Evolutionary conservation across 1,139 yeast species (phyloP).

Genomic region (Yamadazyma kanchanaburiensis): DNA sequence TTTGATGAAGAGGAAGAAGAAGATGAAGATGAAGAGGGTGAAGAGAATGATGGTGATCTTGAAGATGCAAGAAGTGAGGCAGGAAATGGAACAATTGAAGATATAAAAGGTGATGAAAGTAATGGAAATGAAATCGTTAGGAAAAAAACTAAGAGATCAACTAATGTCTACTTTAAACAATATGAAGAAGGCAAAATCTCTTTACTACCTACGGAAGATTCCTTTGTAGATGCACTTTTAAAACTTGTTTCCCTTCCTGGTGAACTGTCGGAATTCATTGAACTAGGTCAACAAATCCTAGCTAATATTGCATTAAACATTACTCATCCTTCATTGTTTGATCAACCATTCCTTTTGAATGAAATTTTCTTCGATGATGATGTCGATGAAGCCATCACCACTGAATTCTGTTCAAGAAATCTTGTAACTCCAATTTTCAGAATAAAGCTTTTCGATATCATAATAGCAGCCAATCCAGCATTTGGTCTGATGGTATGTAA

Average conservation of each 20-base stretch:
- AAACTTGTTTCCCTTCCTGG: too few species aligned
- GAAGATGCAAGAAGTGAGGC: slow-evolving; percentile 40
- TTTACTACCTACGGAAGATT: too few species aligned
- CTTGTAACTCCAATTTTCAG: slow-evolving; percentile 42
- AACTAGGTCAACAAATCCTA: slow-evolving; percentile 2
- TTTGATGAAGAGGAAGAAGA: slow-evolving; percentile 35
- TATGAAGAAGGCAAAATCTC: too few species aligned
- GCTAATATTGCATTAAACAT: slow-evolving; percentile 1
- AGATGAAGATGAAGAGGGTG: slow-evolving; percentile 46
- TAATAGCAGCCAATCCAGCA: slow-evolving; percentile 33
- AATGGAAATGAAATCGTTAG: too few species aligned
- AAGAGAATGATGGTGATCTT: slow-evolving; percentile 64
- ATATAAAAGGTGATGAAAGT: too few species aligned
- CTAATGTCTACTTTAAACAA: neutral
- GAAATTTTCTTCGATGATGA: slow-evolving; percentile 17
- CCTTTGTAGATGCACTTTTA: too few species aligned
- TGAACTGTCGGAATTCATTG: slow-evolving; percentile 1
- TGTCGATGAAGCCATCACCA: slow-evolving; percentile 15
- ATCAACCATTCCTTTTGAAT: neutral
- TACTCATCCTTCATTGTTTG: neutral
- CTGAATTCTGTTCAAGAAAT: slow-evolving; percentile 10
- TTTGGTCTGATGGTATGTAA: slow-evolving; percentile 56
- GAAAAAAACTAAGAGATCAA: neutral
- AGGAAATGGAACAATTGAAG: too few species aligned
- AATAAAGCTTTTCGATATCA: slow-evolving; percentile 35